phyloP scores from a whole-genome alignment of 75 land plant genomes.

The Cunninghamia lanceolata region DNA sequence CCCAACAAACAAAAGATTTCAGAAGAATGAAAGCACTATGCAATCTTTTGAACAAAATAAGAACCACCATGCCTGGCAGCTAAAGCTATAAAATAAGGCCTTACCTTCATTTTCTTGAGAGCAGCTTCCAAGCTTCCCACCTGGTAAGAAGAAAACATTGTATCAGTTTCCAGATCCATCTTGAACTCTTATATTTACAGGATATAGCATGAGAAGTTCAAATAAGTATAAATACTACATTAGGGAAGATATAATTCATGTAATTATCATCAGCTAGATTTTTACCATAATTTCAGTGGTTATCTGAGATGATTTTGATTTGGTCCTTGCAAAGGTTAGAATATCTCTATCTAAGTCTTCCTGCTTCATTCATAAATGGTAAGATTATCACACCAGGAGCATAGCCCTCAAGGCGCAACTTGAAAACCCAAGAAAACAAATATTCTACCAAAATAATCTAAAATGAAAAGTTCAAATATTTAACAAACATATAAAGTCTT shows the following conservation, averaged over 20 bases:
- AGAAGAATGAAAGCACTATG: not conserved
- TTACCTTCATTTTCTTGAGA: slow-evolving; percentile 91
- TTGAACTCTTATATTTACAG: no score
- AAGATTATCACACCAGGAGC: not conserved
- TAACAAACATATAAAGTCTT: not conserved
- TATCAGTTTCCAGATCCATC: not conserved
- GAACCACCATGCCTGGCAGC: not conserved
- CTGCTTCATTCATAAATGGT: slow-evolving; percentile 23
- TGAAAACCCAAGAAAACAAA: not conserved
- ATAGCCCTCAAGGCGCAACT: not conserved
- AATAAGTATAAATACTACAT: slow-evolving; percentile 19
- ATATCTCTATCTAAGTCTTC: slow-evolving; percentile 95
- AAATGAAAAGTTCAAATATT: not conserved
- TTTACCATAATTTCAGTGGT: not conserved
- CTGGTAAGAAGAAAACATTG: slow-evolving; percentile 27
- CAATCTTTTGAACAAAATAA: not conserved
- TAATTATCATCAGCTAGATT: not conserved
- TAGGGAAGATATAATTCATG: slow-evolving; percentile 13
- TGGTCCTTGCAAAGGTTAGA: slow-evolving; percentile 37
- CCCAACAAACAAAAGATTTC: not conserved
- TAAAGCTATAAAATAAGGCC: not conserved
- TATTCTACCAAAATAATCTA: slow-evolving; percentile 1
- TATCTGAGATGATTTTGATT: not conserved
- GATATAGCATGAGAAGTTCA: no score
- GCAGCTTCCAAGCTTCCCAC: slow-evolving; percentile 97